Evolutionary conservation across 2,329 filamentous ascomycete genomes (phyloP), one percentile per base, ranked within the genome.

Genomic region (Bimuria novae-zelandiae): DNA sequence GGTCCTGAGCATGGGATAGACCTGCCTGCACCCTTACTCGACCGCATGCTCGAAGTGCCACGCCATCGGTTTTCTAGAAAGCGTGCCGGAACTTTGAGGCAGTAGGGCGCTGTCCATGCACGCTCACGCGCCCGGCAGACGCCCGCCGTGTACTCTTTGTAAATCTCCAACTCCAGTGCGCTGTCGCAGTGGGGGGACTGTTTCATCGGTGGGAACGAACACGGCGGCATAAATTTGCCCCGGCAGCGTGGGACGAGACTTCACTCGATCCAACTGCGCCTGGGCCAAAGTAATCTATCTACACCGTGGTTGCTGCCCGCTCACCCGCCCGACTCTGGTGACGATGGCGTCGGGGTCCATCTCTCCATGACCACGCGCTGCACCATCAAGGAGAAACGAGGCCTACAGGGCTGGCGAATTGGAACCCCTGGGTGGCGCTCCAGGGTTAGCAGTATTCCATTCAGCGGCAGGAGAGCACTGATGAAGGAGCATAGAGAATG

Each of bases 1-100:
- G 56, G 51, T 33, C 37, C 14, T 30, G 36, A 17, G 36, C 43
- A 46, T 36, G 43, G 43, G 43, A 36, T 35, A 45, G 27, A 32
- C 32, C 51, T 50, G 53, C 55, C 59, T 67, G 63, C 67, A 70
- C 56, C 60, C 63, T 66, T 63, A 62, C 60, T 65, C 64, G 65
- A 62, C 52, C 50, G 41, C 41, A 59, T 39, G 44, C 44, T 30
- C 23, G 3, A 17, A 19, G 33, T n/a, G 29, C 59, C 62, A 62
- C 60, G 49, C 43, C 51, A 40, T 54, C 60, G 67, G 62, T 59
- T 57, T 64, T 60, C 62, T 61, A 54, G 63, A 60, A 61, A 66
- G 60, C 33, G 5, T 36, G 57, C 59, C 54, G 57, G 63, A 58
- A 33, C 45, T 50, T 52, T 32, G 16, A 42, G 39, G 59, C 50